A percentile compares a stretch with the other conserved stretches of the same genome.
Conservation (phyloP, 73 alveolate species). For the Urostyla sp. region DNA sequence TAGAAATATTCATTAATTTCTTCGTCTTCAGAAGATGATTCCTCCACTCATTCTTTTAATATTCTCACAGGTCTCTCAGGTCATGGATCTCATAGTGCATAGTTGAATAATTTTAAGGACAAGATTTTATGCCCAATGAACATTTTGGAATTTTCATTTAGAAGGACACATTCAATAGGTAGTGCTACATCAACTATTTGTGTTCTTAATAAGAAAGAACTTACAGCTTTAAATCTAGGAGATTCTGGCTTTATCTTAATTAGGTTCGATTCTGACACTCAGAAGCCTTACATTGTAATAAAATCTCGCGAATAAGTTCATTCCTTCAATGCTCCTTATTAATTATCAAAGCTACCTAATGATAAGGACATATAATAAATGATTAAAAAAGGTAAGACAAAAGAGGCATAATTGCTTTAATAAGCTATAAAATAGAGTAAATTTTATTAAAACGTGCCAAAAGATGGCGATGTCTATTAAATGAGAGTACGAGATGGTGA, state of each 20-base stretch:
- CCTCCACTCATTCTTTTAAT: too few species aligned
- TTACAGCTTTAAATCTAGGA: conserved; percentile 63
- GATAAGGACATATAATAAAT: conserved; percentile 32
- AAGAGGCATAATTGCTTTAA: conserved; percentile 27
- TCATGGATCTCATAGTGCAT: too few species aligned
- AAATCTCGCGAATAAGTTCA: conserved; percentile 68
- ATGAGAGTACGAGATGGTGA: conserved; percentile 67
- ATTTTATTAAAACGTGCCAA: conserved; percentile 68
- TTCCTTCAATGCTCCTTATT: conserved; percentile 61
- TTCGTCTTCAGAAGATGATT: too few species aligned
- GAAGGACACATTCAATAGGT: conserved; percentile 50
- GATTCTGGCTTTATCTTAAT: conserved; percentile 66
- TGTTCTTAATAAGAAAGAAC: conserved; percentile 29
- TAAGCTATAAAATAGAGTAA: conserved; percentile 34
- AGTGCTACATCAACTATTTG: conserved; percentile 61
- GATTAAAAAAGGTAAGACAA: conserved; percentile 4
- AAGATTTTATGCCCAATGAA: conserved; percentile 36
- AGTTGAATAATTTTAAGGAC: too few species aligned
- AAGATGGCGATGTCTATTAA: conserved; percentile 59
- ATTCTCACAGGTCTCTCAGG: too few species aligned
- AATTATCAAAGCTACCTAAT: conserved; percentile 46
- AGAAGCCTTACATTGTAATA: not conserved
- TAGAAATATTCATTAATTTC: too few species aligned
- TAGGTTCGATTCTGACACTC: conserved; percentile 27
- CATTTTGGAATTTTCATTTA: conserved; percentile 35